Evolutionary conservation across 768 basidiomycete species (phyloP).

Genomic region (Tephrocybe sp.): DNA sequence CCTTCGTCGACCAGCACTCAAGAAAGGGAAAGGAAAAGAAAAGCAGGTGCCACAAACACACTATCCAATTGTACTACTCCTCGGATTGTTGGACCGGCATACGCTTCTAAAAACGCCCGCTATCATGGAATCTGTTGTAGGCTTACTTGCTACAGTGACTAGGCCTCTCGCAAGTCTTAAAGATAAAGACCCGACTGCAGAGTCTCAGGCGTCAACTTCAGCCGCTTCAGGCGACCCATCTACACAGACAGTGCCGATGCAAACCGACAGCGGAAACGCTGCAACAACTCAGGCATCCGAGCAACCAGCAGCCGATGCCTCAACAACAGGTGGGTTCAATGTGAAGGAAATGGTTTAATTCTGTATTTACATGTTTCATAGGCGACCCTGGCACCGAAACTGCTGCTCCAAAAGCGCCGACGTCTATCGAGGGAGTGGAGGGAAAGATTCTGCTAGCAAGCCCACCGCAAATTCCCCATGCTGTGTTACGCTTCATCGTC

Average conservation of each 20-base stretch:
- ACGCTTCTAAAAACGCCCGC: slow-evolving; percentile 82
- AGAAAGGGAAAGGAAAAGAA: slow-evolving; percentile 96
- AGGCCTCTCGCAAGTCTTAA: slow-evolving; percentile 73
- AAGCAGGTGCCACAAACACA: slow-evolving; percentile 77
- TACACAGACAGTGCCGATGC: slow-evolving; percentile 6
- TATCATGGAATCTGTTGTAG: slow-evolving; percentile 91
- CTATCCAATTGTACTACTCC: slow-evolving; percentile 87
- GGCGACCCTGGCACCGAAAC: slow-evolving; percentile 5
- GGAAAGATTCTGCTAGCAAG: slow-evolving; percentile 56
- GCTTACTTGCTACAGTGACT: slow-evolving; percentile 84
- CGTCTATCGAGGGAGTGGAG: slow-evolving; percentile 36
- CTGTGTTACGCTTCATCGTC: slow-evolving; percentile 86
- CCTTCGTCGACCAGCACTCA: slow-evolving; percentile 61
- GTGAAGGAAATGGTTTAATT: not conserved
- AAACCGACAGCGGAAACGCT: not conserved
- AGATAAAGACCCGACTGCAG: slow-evolving; percentile 33
- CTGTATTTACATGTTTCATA: not conserved
- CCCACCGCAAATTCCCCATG: slow-evolving; percentile 82
- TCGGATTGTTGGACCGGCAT: slow-evolving; percentile 85
- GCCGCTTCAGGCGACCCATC: not conserved
- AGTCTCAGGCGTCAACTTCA: slow-evolving; percentile 18
- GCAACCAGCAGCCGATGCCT: not conserved
- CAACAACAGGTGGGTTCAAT: slow-evolving; percentile 4
- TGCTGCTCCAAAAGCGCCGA: slow-evolving; percentile 1
- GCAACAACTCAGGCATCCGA: not conserved